Evolutionary conservation across 202 grass and related monocot genomes (phyloP).

Genomic region (Eragrostis tef): DNA sequence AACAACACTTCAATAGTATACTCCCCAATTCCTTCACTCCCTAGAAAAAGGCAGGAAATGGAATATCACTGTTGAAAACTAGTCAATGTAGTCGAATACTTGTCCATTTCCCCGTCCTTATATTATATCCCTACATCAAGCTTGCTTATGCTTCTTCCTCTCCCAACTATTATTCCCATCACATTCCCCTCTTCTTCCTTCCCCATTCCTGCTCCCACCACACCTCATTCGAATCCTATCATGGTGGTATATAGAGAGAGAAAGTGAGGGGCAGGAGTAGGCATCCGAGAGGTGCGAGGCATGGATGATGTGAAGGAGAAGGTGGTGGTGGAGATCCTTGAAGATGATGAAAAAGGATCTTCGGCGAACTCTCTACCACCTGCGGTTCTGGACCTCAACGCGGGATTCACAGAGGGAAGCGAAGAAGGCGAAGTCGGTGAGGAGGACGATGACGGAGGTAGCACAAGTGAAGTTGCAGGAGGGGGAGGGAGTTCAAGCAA

Average conservation of each 20-base stretch:
- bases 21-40: conserved; percentile 55
- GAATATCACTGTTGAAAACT: conserved; percentile 62
- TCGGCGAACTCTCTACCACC: conserved; percentile 24
- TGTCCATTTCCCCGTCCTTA: conserved; percentile 60
- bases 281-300: conserved; percentile 17
- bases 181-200: conserved; percentile 52
- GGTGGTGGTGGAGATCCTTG: conserved; percentile 52
- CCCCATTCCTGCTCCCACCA: conserved; percentile 47
- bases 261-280: neutral
- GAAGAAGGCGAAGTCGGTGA: conserved; percentile 25
- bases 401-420: conserved; percentile 41
- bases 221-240: conserved; percentile 57
- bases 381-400: conserved; percentile 73
- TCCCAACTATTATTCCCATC: conserved; percentile 54
- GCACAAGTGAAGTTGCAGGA: conserved; percentile 54
- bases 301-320: conserved; percentile 62
- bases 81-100: conserved; percentile 81
- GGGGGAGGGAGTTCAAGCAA: conserved; percentile 60
- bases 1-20: conserved; percentile 41
- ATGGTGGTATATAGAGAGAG: conserved; percentile 46
- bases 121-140: conserved; percentile 64
- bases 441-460: conserved; percentile 42
- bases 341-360: conserved; percentile 51
- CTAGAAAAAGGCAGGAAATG: conserved; percentile 63
- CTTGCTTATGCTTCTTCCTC: conserved; percentile 57